phyloP scores from a whole-genome alignment of 1,284 basidiomycete species.

The Fomes fomentarius region DNA sequence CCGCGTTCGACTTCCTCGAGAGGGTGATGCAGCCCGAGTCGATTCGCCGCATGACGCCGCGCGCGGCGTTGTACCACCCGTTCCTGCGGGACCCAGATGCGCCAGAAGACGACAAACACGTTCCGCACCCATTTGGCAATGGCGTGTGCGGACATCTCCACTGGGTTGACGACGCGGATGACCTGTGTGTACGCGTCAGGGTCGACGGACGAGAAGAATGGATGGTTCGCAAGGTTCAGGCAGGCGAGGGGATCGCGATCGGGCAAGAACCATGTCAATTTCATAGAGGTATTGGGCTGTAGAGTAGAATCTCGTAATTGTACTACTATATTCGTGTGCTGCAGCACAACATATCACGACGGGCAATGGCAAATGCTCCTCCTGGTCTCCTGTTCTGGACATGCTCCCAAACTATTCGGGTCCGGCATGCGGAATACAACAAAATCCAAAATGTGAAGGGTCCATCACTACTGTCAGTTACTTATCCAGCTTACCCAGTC shows the following conservation, averaged over 20 bases:
- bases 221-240: conserved; percentile 46
- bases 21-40: conserved; percentile 76
- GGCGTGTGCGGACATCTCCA: conserved; percentile 67
- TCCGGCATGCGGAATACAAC: too few species aligned
- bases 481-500: too few species aligned
- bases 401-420: neutral
- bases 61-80: conserved; percentile 74
- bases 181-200: conserved; percentile 50
- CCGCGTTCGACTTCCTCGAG: conserved; percentile 76
- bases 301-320: conserved; percentile 1
- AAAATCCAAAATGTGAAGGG: too few species aligned
- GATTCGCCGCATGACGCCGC: conserved; percentile 76
- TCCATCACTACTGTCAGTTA: too few species aligned
- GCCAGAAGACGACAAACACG: conserved; percentile 61
- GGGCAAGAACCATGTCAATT: conserved; percentile 72
- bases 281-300: conserved; percentile 40
- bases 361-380: too few species aligned
- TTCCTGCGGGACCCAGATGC: conserved; percentile 58
- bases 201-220: conserved; percentile 27
- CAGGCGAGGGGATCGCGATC: conserved; percentile 75
- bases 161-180: conserved; percentile 59
- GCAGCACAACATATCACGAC: too few species aligned
- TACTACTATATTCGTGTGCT: conserved; percentile 2
- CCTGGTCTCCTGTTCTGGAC: neutral
- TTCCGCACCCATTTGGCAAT: conserved; percentile 67